Percentiles rank a stretch among this genome's conserved stretches.
phyloP scores from a whole-genome alignment of 208 protist species.

The Balamuthia mandrillaris region DNA sequence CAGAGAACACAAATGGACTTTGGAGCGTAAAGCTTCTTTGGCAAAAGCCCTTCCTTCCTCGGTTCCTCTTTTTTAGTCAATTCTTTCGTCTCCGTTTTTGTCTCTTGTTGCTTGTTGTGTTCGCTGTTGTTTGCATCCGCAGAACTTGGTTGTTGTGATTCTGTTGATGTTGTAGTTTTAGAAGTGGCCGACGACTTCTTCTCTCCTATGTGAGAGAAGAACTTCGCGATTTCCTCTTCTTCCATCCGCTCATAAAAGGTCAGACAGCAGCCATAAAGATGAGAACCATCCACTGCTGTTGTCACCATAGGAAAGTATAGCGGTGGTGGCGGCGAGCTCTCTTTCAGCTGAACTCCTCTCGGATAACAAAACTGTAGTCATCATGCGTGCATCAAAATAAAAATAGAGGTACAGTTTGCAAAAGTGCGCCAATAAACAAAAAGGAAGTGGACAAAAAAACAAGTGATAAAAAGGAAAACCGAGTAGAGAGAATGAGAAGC shows the following conservation, averaged over 20 bases:
- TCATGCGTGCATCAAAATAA: no score
- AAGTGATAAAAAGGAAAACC: neutral
- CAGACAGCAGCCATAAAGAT: neutral
- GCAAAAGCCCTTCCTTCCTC: neutral
- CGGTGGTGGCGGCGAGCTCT: neutral
- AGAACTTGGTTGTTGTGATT: no score
- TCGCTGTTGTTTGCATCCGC: no score
- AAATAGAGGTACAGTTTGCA: no score
- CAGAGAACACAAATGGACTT: constrained; percentile 6
- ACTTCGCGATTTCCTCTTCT: neutral
- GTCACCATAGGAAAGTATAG: constrained; percentile 12
- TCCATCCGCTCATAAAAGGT: constrained; percentile 9
- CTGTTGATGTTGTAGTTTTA: no score
- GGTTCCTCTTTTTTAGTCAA: no score
- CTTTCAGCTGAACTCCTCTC: neutral
- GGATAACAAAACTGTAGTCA: neutral
- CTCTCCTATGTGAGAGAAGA: no score
- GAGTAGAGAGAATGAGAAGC: neutral
- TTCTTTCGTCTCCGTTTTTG: no score
- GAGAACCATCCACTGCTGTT: constrained; percentile 1
- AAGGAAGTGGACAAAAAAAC: no score
- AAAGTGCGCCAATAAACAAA: no score
- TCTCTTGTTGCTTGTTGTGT: no score
- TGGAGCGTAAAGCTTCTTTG: neutral
- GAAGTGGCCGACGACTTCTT: no score